Evolutionary conservation across 78 protist species (phyloP).

Genomic region (Emiliania huxleyi): DNA sequence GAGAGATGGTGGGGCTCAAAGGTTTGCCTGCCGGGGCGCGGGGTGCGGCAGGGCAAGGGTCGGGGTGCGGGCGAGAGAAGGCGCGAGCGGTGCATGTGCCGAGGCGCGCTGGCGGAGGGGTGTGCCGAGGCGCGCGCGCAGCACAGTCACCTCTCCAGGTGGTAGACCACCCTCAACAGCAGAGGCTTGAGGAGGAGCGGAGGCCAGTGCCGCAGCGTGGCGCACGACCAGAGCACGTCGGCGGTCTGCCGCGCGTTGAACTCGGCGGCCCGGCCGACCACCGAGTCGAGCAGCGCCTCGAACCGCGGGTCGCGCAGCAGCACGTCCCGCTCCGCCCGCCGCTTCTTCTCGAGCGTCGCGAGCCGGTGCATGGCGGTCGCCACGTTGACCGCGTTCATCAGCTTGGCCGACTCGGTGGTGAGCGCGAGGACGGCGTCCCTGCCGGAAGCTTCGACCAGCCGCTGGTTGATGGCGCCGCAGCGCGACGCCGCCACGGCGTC

Average conservation of each 20-base stretch:
- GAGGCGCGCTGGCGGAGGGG: no score
- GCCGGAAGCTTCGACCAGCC: neutral
- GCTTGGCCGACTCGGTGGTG: neutral
- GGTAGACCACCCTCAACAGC: neutral
- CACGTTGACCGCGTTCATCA: neutral
- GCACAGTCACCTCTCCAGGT: no score
- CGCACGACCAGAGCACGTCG: neutral
- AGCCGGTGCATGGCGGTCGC: neutral
- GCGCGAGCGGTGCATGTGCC: no score
- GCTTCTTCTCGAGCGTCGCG: neutral
- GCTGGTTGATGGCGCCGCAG: neutral
- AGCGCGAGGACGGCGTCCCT: neutral
- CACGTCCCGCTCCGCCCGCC: neutral
- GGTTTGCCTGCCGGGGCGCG: no score
- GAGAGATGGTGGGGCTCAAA: slow-evolving; percentile 1
- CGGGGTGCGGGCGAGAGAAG: no score
- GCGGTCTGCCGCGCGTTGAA: neutral
- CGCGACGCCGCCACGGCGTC: neutral
- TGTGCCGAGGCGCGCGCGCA: no score
- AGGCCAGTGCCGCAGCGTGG: neutral
- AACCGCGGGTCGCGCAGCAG: slow-evolving; percentile 20
- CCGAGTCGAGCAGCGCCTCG: neutral
- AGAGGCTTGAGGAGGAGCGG: neutral
- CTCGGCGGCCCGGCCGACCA: neutral
- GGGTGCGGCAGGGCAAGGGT: no score